A percentile compares a stretch with the other conserved stretches of the same genome.
These are phyloP conservation scores for Chlamydomonas sp. DNA, from an alignment of 139 green algal genomes.

Conservation along the genomic window DNA sequence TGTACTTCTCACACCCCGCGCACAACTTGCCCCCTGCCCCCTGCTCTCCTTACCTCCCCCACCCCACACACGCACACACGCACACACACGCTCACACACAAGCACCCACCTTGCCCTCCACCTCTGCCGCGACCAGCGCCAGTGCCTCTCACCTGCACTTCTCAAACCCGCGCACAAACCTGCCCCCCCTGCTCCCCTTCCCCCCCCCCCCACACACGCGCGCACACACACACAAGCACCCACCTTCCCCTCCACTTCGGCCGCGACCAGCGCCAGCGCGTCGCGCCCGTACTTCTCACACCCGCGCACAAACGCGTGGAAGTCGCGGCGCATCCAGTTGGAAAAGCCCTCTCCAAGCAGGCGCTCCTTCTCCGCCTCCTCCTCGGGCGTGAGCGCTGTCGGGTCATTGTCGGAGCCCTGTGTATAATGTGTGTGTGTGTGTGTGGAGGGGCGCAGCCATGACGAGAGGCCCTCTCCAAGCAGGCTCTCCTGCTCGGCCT, in stretches of 20 bases:
- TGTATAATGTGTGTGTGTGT: slow-evolving; percentile 32
- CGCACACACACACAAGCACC: no score
- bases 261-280: slow-evolving; percentile 64
- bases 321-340: slow-evolving; percentile 85
- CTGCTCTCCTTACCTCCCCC: no score
- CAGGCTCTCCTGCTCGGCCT: slow-evolving; percentile 46
- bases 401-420: slow-evolving; percentile 57
- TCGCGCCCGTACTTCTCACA: slow-evolving; percentile 86
- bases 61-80: no score
- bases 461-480: slow-evolving; percentile 75
- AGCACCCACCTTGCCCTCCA: no score
- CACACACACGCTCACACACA: no score
- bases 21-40: no score
- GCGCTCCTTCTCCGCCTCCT: slow-evolving; percentile 49
- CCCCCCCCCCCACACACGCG: no score
- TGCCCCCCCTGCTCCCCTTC: no score
- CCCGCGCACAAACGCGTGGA: slow-evolving; percentile 85
- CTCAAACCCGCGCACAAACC: no score
- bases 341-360: slow-evolving; percentile 77
- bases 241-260: slow-evolving; percentile 89
- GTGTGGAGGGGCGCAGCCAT: slow-evolving; percentile 87
- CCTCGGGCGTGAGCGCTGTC: slow-evolving; percentile 77
- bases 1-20: no score
- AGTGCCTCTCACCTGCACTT: no score
- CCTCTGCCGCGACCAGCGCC: no score